Base-by-base conservation (phyloP, 345 rosid species). In the Brassica rapa region DNA sequence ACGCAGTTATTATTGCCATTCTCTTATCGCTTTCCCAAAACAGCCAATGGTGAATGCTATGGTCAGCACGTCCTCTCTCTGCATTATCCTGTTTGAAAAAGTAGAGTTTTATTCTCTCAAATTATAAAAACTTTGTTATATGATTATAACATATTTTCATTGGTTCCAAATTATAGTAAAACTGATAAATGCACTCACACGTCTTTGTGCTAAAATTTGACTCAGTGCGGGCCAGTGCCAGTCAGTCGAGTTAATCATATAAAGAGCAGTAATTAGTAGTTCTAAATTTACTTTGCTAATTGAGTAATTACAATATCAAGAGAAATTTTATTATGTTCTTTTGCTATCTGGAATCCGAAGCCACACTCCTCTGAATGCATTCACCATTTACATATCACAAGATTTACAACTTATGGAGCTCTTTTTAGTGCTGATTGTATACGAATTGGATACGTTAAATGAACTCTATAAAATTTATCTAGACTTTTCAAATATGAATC, bases 21-120 rank as follows among this genome's bases (percentile, higher is more conserved):
- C 79, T 70, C 75, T 74, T 76, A 74, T 74, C 76, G 62, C 57
- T 76, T 71, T 74, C 82, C 51, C 56, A 14, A 66, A 60, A 70
- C 71, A 74, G 41, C 79, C 83, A 80, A 70, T 69, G 78, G 77
- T 81, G 25, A 63, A 74, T 64, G 41, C 70, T 5, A 16, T 78
- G 76, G 77, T 57, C 78, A 61, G 73, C 85, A 66, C 75, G 82
- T 79, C 80, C 81, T 81, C 68, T 27, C 79, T 78, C 62, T 30
- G n/a, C 83, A 80, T 80, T 80, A 74, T 74, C 79, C 56, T 68
- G 7, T 66, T 59, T 27, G 2, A 43, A 21, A 15, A 66, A 9
- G 46, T 24, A 49, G 41, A 73, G 56, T n/a, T 60, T 49, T 65
- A 19, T 16, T 68, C 70, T 71, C 2, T 1, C 73, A 15, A 41